Evolutionary conservation across 2,329 filamentous ascomycete species (phyloP), one percentile per base, ranked within the genome.

Genomic region (Hansfordia pulvinata): DNA sequence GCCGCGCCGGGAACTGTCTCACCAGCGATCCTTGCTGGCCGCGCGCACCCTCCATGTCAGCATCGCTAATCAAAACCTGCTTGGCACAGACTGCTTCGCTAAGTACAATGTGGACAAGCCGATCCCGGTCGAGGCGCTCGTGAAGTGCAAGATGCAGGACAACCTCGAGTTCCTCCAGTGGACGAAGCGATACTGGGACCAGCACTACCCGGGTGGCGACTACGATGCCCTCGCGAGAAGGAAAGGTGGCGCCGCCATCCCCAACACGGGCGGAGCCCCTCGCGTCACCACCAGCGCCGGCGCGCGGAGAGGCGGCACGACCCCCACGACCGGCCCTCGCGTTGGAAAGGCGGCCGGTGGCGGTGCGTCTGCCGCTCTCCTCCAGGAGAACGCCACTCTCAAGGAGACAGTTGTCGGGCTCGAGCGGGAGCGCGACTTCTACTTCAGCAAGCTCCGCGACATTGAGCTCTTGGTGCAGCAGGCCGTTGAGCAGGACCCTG

Each of bases 61-160:
- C 15, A 17, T 14, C 23, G 19, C 28, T 25, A 19, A 30, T 25
- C 25, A 28, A 26, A 28, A 23, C 12, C 12, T 23, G 35, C 28
- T 19, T 22, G 21, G 30, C 29, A 4, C 44, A 85, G 88, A 85
- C 53, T 67, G 70, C 38, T 96, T 96, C 50, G 66, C 75, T 35
- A 81, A 80, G 54, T 86, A 96, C 58, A 64, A 75, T 37, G 69
- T 98, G 60, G 86, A 96, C 44, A 85, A 85, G 52, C 78, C 80
- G 16, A 76, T 98, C 42, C 84, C 84, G 32, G 84, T 96, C 50
- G 75, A 93, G 54, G 64, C 69, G 31, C 75, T 98, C 33, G 73
- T 90, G 44, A 98, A 96, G 58, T 98, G 90, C 68, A 94, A 93
- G 66, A 98, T 98, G 88, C 90, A 98, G 68, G 90, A 98, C 57